Evolutionary conservation across 352 stramenopile genomes (phyloP).

Genomic region (Pythium scleroteichum): DNA sequence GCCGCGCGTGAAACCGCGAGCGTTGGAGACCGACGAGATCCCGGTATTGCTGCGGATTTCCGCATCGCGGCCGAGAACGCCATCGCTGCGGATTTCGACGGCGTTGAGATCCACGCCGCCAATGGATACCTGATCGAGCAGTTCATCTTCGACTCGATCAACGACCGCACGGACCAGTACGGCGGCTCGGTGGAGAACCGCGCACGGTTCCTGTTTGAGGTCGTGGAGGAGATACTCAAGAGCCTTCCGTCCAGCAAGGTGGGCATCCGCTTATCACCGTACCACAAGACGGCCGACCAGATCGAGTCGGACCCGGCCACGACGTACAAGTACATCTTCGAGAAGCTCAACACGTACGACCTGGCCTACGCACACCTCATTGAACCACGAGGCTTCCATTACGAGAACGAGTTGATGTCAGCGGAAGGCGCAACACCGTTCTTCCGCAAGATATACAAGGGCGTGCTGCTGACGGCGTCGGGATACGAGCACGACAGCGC

Average conservation of each 20-base stretch:
- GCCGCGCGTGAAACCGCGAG: slow-evolving; percentile 47
- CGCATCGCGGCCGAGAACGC: slow-evolving; percentile 41
- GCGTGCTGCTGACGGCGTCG: slow-evolving; percentile 57
- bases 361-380: slow-evolving; percentile 61
- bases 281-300: too few species aligned
- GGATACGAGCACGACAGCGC: slow-evolving; percentile 40
- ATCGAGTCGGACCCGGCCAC: slow-evolving; percentile 10
- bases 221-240: slow-evolving; percentile 40
- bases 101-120: slow-evolving; percentile 69
- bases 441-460: slow-evolving; percentile 62
- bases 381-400: slow-evolving; percentile 54
- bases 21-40: slow-evolving; percentile 69
- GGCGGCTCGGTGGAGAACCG: slow-evolving; percentile 74
- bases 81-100: slow-evolving; percentile 33
- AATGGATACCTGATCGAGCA: slow-evolving; percentile 89
- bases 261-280: slow-evolving; percentile 26
- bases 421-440: slow-evolving; percentile 29
- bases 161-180: slow-evolving; percentile 75
- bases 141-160: slow-evolving; percentile 65
- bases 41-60: slow-evolving; percentile 60
- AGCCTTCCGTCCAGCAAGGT: slow-evolving; percentile 11
- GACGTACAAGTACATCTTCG: slow-evolving; percentile 54
- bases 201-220: slow-evolving; percentile 52
- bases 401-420: slow-evolving; percentile 20
- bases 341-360: slow-evolving; percentile 57